Base-by-base conservation (phyloP, 179 eudicot species). In the Silene noctiflora region DNA sequence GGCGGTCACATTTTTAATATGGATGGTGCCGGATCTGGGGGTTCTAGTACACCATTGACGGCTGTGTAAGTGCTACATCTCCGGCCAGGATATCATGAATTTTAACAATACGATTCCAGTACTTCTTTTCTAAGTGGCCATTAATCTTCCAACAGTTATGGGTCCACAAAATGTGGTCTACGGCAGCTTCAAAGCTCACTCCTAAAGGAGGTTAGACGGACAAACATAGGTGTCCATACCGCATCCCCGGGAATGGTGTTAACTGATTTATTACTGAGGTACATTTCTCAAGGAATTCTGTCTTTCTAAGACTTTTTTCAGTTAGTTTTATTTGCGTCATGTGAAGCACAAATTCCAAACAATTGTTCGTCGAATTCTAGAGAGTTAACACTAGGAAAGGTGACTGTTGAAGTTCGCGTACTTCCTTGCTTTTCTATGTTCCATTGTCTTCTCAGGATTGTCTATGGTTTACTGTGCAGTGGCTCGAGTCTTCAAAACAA, bases 21-120 rank as follows among this genome's bases (percentile, higher is more conserved):
- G 98, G 99, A 95, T 83, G 99, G 99, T 80, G 93, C 93, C 17
- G 99, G 99, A 25, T 95, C 99, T n/a, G 98, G 99, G 74, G 99
- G 99, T 74, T 95, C 98, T 68, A 95, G 98, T 81, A 95, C 99
- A 73, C 99, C 99, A 44, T 83, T 95, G 80, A 95, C 99, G 25
- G 97, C 98, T 55, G 99, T 95, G 99, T 95, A 89, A 87, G 97
- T 77, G 72, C 33, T 72, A n/a, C 27, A 58, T 25, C 31, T 69
- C 21, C 29, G 16, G 33, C 35, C 22, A 12, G 22, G 19, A 35
- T 21, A 17, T 33, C 58, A 79, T 22, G 12, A 20, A 11, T 31
- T 48, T 33, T 60, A 71, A 24, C 17, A 29, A 17, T 55, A 46
- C 31, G 31, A 8, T 8, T 33, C 55, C 22, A 35, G 58, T 29